Conservation (phyloP, 345 rosid genomes). For the Populus tremula region DNA sequence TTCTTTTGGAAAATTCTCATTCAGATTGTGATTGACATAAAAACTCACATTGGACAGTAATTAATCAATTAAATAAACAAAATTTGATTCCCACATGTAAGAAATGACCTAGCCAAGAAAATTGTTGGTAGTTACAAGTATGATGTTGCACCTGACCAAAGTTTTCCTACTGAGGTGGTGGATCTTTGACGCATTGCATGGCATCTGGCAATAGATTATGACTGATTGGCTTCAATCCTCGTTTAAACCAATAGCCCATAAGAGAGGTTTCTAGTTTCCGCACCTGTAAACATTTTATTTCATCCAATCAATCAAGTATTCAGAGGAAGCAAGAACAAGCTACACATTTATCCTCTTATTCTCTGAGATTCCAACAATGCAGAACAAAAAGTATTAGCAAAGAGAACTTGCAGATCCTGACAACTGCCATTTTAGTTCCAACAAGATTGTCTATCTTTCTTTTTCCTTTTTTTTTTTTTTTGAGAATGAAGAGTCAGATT, state of each 20-base stretch:
- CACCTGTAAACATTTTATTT: constrained; percentile 48
- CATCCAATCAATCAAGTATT: constrained; percentile 7
- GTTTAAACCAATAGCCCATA: constrained; percentile 55
- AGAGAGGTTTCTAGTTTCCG: constrained; percentile 72
- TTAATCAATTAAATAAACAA: neutral
- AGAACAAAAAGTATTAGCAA: neutral
- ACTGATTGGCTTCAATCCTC: constrained; percentile 62
- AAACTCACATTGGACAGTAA: neutral
- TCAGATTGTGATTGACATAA: neutral
- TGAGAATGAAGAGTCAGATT: neutral
- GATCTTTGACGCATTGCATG: constrained; percentile 55
- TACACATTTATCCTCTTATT: neutral
- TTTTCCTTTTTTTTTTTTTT: neutral
- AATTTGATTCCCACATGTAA: neutral
- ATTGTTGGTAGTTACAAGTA: neutral
- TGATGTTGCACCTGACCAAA: constrained; percentile 14
- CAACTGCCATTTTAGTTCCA: neutral
- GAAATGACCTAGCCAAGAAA: constrained; percentile 1
- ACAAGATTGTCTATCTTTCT: neutral
- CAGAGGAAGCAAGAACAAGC: constrained; percentile 1
- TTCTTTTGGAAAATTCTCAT: neutral
- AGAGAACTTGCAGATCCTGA: neutral
- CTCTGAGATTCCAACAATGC: neutral
- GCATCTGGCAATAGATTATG: constrained; percentile 63
- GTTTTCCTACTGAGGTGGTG: constrained; percentile 35